phyloP scores from a whole-genome alignment of 805 yeast genomes.

The Kluyveromyces lactis region DNA sequence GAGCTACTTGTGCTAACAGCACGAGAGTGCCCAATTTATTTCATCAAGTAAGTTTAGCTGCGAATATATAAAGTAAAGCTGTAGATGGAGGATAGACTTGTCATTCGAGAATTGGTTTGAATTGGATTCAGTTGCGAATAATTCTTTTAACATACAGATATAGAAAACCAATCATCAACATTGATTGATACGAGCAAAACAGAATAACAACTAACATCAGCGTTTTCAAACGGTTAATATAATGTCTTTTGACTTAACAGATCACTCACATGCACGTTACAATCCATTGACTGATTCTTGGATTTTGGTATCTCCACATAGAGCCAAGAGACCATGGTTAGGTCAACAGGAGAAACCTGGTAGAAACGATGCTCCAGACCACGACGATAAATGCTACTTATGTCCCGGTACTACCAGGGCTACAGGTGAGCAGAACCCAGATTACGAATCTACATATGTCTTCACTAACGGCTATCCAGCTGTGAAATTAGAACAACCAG shows the following conservation, averaged over 20 bases:
- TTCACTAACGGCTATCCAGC: slow-evolving; percentile 69
- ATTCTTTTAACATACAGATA: too few relatives aligned
- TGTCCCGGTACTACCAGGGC: slow-evolving; percentile 68
- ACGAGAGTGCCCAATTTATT: too few relatives aligned
- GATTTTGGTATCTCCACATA: slow-evolving; percentile 68
- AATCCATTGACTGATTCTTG: slow-evolving; percentile 63
- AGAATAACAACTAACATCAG: too few relatives aligned
- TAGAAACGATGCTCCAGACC: slow-evolving; percentile 38
- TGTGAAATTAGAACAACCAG: slow-evolving; percentile 50
- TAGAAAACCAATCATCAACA: too few relatives aligned
- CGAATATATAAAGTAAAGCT: too few relatives aligned
- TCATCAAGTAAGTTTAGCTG: too few relatives aligned
- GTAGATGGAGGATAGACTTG: too few relatives aligned
- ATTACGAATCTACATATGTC: slow-evolving; percentile 47
- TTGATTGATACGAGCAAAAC: too few relatives aligned
- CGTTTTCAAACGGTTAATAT: too few relatives aligned
- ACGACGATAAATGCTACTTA: slow-evolving; percentile 59
- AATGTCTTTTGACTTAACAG: slow-evolving; percentile 37
- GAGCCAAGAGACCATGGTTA: slow-evolving; percentile 76
- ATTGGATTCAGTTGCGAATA: too few relatives aligned
- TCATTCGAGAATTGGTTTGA: too few relatives aligned
- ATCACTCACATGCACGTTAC: slow-evolving; percentile 59
- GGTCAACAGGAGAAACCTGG: slow-evolving; percentile 54
- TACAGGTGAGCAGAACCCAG: slow-evolving; percentile 50
- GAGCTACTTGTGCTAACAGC: too few relatives aligned